Evolutionary conservation across 176 grass and related monocot genomes (phyloP).

Genomic region (Lolium multiflorum): DNA sequence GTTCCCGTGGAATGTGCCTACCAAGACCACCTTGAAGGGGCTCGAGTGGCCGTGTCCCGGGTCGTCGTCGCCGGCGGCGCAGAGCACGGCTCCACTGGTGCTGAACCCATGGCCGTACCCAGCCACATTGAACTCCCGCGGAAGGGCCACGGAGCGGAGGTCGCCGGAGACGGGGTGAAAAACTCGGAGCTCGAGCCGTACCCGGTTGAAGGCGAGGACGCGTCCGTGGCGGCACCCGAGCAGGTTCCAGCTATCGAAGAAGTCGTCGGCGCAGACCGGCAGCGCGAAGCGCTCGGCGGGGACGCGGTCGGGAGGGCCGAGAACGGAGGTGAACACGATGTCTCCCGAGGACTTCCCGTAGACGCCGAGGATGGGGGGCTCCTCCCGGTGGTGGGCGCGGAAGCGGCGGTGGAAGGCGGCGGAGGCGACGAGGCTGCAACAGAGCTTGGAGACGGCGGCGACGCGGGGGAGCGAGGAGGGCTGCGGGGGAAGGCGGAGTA

Average conservation of each 20-base stretch:
- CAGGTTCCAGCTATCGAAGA: background rate
- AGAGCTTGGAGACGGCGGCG: background rate
- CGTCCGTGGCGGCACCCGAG: slow-evolving; percentile 1
- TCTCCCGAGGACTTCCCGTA: background rate
- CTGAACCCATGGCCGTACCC: background rate
- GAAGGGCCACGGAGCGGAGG: background rate
- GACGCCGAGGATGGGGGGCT: background rate
- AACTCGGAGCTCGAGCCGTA: background rate
- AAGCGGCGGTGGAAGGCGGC: background rate
- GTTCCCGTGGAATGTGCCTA: background rate
- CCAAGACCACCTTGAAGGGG: background rate
- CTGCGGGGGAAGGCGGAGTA: background rate
- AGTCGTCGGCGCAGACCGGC: background rate
- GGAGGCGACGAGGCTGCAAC: background rate
- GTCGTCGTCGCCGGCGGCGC: background rate
- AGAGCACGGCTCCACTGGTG: background rate
- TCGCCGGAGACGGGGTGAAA: background rate
- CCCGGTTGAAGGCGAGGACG: background rate
- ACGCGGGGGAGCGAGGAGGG: background rate
- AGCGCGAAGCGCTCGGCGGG: background rate
- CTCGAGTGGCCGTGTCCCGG: background rate
- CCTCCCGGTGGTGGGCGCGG: background rate
- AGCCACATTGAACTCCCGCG: background rate
- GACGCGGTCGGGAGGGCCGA: background rate
- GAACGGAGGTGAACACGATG: background rate